Conservation (phyloP, 306 rosid species). For the Prosopis cineraria region DNA sequence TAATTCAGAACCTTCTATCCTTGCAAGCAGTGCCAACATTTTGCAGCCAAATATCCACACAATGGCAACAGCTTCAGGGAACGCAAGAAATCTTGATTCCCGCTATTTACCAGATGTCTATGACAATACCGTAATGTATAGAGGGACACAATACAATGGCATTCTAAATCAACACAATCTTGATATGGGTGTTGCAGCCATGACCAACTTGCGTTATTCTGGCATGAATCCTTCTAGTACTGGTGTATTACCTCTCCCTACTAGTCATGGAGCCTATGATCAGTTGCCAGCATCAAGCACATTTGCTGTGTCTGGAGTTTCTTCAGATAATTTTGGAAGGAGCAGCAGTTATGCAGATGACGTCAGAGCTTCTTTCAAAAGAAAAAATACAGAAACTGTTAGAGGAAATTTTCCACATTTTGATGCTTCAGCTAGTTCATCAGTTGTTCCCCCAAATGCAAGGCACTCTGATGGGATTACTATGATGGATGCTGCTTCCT, state of each 20-base stretch:
- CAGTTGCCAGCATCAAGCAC: slow-evolving; percentile 66
- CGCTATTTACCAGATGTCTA: slow-evolving; percentile 68
- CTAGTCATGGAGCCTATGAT: slow-evolving; percentile 58
- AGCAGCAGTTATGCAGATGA: slow-evolving; percentile 60
- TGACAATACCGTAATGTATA: slow-evolving; percentile 65
- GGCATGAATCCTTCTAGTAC: slow-evolving; percentile 69
- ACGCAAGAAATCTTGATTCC: slow-evolving; percentile 49
- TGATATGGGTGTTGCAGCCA: slow-evolving; percentile 59
- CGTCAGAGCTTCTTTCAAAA: slow-evolving; percentile 75
- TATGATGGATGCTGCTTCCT: slow-evolving; percentile 55
- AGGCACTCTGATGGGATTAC: slow-evolving; percentile 71
- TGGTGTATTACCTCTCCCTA: slow-evolving; percentile 61
- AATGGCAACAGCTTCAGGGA: slow-evolving; percentile 64
- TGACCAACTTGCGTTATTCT: slow-evolving; percentile 66
- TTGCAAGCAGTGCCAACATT: slow-evolving; percentile 46
- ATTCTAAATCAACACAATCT: slow-evolving; percentile 67
- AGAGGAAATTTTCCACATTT: slow-evolving; percentile 64
- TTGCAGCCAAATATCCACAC: slow-evolving; percentile 60
- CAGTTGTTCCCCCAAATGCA: slow-evolving; percentile 58
- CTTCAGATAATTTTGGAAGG: slow-evolving; percentile 69
- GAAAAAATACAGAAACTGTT: slow-evolving; percentile 70
- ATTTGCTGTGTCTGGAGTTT: slow-evolving; percentile 53
- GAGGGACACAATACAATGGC: slow-evolving; percentile 59
- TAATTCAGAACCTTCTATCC: slow-evolving; percentile 60
- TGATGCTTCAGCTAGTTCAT: slow-evolving; percentile 65